Evolutionary conservation across 2,329 filamentous ascomycete species (phyloP).

Genomic region (Clonostachys rhizophaga): DNA sequence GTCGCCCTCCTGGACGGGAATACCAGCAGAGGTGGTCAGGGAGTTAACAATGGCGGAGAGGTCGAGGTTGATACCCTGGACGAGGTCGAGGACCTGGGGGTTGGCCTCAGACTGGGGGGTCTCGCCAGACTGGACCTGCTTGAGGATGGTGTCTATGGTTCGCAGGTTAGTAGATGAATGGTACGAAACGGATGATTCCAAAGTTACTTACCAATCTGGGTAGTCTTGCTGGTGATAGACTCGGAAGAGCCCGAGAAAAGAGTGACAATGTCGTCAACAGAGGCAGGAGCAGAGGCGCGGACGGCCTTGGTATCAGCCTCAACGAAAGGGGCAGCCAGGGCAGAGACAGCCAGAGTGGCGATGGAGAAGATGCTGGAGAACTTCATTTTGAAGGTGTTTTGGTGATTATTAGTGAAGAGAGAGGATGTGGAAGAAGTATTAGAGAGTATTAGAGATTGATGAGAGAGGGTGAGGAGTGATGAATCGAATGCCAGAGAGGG

Average conservation of each 20-base stretch:
- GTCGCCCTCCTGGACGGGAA: slow-evolving; percentile 12
- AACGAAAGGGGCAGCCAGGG: slow-evolving; percentile 6
- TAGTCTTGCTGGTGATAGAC: neutral
- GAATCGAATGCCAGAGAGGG: too few species aligned
- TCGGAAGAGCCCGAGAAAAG: neutral
- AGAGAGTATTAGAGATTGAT: too few species aligned
- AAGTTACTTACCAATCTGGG: neutral
- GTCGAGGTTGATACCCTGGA: slow-evolving; percentile 10
- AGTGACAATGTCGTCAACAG: slow-evolving; percentile 1
- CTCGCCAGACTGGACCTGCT: slow-evolving; percentile 10
- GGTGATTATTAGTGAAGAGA: neutral
- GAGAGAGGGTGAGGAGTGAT: too few species aligned
- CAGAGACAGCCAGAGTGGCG: slow-evolving; percentile 4
- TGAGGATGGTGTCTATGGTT: neutral
- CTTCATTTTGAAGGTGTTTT: slow-evolving; percentile 4
- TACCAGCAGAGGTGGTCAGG: slow-evolving; percentile 11
- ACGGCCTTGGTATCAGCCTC: slow-evolving; percentile 2
- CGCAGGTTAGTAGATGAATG: neutral
- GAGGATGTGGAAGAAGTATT: too few species aligned
- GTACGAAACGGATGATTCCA: too few species aligned
- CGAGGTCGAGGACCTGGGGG: slow-evolving; percentile 5
- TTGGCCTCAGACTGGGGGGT: slow-evolving; percentile 12
- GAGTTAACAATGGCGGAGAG: slow-evolving; percentile 14
- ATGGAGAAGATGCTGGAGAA: slow-evolving; percentile 5
- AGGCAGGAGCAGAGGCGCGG: neutral